These are phyloP conservation scores for Acanthamoeba lenticulata DNA, from an alignment of 208 protist genomes.

Conservation along the genomic window DNA sequence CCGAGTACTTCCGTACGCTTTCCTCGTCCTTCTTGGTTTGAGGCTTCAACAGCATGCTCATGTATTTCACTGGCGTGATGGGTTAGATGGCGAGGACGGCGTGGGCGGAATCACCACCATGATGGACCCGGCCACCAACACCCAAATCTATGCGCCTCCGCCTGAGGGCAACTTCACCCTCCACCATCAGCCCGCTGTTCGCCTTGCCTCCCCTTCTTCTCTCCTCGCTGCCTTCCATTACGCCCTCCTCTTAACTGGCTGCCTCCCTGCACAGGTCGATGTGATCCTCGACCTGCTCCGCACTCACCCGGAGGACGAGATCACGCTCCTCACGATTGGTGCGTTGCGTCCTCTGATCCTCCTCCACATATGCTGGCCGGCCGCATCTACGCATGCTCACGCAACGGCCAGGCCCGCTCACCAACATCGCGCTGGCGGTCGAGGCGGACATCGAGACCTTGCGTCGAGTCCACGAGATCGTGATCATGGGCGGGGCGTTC, in stretches of 20 bases:
- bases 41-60: not conserved
- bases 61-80: too few relatives aligned
- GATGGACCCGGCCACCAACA: not conserved
- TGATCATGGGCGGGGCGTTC: conserved; percentile 34
- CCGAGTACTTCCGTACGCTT: conserved; percentile 19
- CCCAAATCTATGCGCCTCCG: not conserved
- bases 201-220: not conserved
- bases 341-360: not conserved
- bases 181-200: not conserved
- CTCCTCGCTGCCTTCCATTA: too few relatives aligned
- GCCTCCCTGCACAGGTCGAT: not conserved
- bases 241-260: too few relatives aligned
- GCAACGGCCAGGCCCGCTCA: not conserved
- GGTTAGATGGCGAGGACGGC: conserved; percentile 24
- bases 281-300: not conserved
- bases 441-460: conserved; percentile 16
- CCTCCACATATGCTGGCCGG: not conserved
- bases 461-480: not conserved
- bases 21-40: not conserved
- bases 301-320: not conserved
- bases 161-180: not conserved
- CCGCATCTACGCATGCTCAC: not conserved
- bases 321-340: conserved; percentile 27
- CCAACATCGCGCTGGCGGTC: conserved; percentile 14
- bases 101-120: conserved; percentile 27